phyloP scores from a whole-genome alignment of 202 grass and related monocot species.

The Schoenoplectus tabernaemontani region DNA sequence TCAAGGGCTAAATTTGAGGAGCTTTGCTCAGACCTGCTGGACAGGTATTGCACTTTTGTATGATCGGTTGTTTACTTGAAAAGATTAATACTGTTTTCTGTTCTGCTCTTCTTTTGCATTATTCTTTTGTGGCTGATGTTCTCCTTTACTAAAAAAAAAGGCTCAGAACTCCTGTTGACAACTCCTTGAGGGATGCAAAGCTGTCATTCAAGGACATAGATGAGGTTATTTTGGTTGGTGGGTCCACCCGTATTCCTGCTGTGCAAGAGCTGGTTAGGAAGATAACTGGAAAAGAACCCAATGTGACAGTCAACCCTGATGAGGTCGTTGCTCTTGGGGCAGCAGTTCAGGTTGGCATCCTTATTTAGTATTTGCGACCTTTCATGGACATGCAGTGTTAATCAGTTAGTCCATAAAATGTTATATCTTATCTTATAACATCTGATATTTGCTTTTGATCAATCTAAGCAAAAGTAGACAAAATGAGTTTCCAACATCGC shows the following conservation, averaged over 20 bases:
- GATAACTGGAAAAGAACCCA: slow-evolving; percentile 79
- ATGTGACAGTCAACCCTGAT: slow-evolving; percentile 95
- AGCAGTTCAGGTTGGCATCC: slow-evolving; percentile 62
- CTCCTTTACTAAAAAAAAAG: slow-evolving; percentile 22
- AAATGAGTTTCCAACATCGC: neutral
- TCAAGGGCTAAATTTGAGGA: slow-evolving; percentile 93
- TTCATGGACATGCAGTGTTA: neutral
- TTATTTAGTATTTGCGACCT: too few species aligned
- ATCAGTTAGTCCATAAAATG: neutral
- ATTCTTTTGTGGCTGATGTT: slow-evolving; percentile 1
- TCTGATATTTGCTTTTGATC: neutral
- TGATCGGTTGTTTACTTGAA: neutral
- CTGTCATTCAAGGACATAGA: slow-evolving; percentile 72
- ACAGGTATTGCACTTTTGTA: slow-evolving; percentile 45
- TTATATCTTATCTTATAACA: neutral
- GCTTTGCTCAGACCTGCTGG: slow-evolving; percentile 77
- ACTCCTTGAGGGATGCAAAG: slow-evolving; percentile 82
- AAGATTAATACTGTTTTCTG: too few species aligned
- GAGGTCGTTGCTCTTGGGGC: slow-evolving; percentile 93
- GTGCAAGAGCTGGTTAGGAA: slow-evolving; percentile 85
- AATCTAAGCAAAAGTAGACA: neutral
- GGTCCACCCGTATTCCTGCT: slow-evolving; percentile 84
- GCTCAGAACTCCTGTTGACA: slow-evolving; percentile 86
- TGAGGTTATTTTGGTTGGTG: slow-evolving; percentile 95
- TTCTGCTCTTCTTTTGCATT: neutral